Evolutionary conservation across 2,329 filamentous ascomycete species (phyloP), one percentile per base, ranked within the genome.

Genomic region (Xenosphaeropsis pyriputrescens): DNA sequence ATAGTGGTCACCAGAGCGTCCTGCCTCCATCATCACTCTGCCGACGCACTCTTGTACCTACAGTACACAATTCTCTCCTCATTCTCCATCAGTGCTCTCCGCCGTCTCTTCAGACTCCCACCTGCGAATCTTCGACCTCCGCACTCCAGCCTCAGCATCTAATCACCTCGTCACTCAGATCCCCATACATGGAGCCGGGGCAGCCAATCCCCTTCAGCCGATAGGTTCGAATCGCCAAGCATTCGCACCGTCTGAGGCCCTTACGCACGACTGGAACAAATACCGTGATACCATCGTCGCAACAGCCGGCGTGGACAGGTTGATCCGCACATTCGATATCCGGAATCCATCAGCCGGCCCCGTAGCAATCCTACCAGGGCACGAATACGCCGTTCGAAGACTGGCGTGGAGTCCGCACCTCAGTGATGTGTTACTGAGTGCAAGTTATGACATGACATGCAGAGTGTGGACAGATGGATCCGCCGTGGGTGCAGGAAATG

Each of bases 231-330:
- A 52, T 18, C 49, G 53, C 13, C 53, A 48, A 37, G 48, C 45
- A 18, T 53, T 47, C 41, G 57, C 52, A 36, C 62, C 60, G 18
- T 54, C 61, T 8, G 91, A 98, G 64, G 75, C 85, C 29, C 70
- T 98, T 22, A 94, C 88, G 0, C 91, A 96, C 60, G 91, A 98
- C 59, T 98, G 91, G 91, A 98, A 98, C 64, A 98, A 98, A 60
- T 98, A 98, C 61, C 74, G 82, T 30, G 76, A 86, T 47, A 80
- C 77, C 0, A 67, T 95, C 18, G 65, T 98, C 39, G 91, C 91
- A 0, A 85, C 85, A 0, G 91, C 76, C 1, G 89, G 91, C 39
- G 91, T 96, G 3, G 91, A 98, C 57, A 73, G 83, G 38, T 63
- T 80, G 14, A 79, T 98, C 43, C 77, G 91, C 35, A 91, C 83